These are phyloP conservation scores for Kuraishia hungarica DNA, from an alignment of 805 yeast genomes.

Conservation along the genomic window DNA sequence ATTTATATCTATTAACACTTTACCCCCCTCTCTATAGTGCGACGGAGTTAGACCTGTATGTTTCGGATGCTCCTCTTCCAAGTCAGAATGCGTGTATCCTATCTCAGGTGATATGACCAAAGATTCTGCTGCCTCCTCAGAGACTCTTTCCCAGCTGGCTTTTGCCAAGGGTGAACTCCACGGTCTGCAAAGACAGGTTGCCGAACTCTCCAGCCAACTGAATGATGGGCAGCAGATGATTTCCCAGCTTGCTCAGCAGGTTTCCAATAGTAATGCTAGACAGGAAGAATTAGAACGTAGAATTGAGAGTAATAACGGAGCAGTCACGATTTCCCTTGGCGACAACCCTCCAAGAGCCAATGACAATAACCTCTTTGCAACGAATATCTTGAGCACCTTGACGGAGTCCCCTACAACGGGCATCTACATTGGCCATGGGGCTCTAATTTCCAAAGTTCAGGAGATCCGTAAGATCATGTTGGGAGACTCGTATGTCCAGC, in stretches of 20 bases:
- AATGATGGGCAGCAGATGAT: neutral
- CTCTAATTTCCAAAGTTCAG: slow-evolving; percentile 14
- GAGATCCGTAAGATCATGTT: slow-evolving; percentile 11
- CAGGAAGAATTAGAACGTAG: neutral
- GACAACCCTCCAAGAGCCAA: neutral
- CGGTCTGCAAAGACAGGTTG: neutral
- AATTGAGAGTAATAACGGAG: neutral
- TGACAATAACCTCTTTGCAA: neutral
- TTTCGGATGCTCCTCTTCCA: neutral
- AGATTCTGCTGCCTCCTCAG: neutral
- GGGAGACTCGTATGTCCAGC: slow-evolving; percentile 4
- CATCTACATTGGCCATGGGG: slow-evolving; percentile 14
- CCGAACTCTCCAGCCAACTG: neutral
- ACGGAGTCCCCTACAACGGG: neutral
- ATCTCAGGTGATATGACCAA: neutral
- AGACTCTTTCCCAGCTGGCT: neutral
- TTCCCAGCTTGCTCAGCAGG: neutral
- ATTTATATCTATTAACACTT: neutral
- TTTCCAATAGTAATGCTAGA: neutral
- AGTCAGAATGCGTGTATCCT: neutral
- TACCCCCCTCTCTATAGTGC: neutral
- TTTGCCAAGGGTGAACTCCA: neutral
- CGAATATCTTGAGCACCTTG: neutral
- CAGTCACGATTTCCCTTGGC: neutral
- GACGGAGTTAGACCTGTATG: neutral